Evolutionary conservation across 2,329 filamentous ascomycete species (phyloP).

Genomic region (Fusarium nodosum): DNA sequence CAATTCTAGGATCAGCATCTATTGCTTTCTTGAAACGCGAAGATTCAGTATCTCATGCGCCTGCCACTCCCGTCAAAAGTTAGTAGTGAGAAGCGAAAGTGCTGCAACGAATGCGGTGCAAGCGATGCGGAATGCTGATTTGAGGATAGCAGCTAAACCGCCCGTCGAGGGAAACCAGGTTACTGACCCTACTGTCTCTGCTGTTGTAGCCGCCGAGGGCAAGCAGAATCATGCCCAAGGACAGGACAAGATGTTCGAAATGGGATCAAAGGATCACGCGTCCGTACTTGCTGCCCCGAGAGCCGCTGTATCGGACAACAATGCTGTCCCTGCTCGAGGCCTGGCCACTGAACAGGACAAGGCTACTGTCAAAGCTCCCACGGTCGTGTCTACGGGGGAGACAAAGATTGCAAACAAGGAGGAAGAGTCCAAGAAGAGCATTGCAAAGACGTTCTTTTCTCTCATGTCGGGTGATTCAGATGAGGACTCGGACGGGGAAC

Average conservation of each 20-base stretch:
- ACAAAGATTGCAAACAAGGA: too few species aligned
- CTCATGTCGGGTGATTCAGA: constrained; percentile 25
- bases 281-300: too few species aligned
- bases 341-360: too few species aligned
- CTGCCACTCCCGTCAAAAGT: constrained; percentile 11
- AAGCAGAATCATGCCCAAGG: too few species aligned
- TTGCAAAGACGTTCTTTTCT: constrained; percentile 43
- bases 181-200: neutral
- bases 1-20: constrained; percentile 41
- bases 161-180: neutral
- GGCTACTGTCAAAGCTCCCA: neutral
- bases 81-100: constrained; percentile 4
- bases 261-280: too few species aligned
- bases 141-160: neutral
- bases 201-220: neutral
- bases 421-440: neutral
- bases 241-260: too few species aligned
- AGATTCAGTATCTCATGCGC: constrained; percentile 14
- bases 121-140: constrained; percentile 12
- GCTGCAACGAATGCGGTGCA: too few species aligned
- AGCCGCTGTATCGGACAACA: too few species aligned
- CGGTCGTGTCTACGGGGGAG: too few species aligned
- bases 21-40: constrained; percentile 45
- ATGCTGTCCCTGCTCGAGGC: too few species aligned
- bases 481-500: neutral